These are phyloP conservation scores for Diphasiastrum complanatum DNA, from an alignment of 83 land plant species.

Conservation along the genomic window DNA sequence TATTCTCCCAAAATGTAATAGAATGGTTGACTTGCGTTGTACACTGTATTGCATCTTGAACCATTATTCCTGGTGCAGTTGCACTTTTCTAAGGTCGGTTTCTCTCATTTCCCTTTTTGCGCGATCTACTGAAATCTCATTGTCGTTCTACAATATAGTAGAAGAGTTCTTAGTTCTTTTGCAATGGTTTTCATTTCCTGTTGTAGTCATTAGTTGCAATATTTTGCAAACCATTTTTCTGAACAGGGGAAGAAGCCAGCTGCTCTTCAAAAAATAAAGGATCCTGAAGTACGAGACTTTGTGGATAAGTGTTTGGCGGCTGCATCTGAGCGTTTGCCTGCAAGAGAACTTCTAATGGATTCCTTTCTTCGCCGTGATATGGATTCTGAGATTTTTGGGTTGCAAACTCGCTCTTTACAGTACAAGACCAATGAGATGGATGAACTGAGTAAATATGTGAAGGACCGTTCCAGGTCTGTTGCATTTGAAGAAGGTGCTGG, in stretches of 20 bases:
- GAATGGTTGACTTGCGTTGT: no score
- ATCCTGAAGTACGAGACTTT: conserved; percentile 52
- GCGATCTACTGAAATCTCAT: no score
- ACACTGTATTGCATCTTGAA: no score
- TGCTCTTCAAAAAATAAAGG: conserved; percentile 61
- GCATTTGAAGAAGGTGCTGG: neutral
- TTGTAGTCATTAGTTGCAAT: neutral
- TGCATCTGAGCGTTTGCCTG: conserved; percentile 60
- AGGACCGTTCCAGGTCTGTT: conserved; percentile 12
- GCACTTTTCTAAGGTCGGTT: no score
- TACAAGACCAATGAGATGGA: conserved; percentile 23
- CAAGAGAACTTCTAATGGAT: conserved; percentile 62
- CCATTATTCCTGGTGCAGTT: no score
- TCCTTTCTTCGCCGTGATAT: conserved; percentile 61
- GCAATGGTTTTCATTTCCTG: no score
- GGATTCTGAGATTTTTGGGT: conserved; percentile 18
- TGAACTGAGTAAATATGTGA: conserved; percentile 16
- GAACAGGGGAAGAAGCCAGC: conserved; percentile 72
- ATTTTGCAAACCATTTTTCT: neutral
- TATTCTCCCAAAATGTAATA: no score
- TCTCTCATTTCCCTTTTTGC: no score
- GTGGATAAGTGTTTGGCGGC: conserved; percentile 73
- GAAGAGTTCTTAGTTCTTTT: neutral
- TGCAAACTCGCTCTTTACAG: conserved; percentile 9
- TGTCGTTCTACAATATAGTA: no score